Evolutionary conservation across 345 rosid species (phyloP).

Genomic region (Barbarea vulgaris): DNA sequence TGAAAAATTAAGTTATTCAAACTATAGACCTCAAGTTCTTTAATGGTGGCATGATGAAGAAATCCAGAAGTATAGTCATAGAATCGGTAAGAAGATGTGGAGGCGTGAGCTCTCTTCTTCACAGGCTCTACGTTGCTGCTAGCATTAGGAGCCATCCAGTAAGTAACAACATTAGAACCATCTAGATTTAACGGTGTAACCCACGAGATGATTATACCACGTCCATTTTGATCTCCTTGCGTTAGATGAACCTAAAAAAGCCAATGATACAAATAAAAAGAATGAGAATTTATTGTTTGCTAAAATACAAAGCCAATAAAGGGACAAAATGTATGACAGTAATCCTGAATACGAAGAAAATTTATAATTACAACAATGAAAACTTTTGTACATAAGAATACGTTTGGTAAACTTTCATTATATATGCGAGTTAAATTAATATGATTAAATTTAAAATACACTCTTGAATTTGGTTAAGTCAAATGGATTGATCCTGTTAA

Average conservation of each 20-base stretch:
- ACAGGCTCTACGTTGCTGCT: not conserved
- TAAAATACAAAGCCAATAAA: not conserved
- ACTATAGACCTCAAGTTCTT: slow-evolving; percentile 45
- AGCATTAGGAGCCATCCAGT: slow-evolving; percentile 37
- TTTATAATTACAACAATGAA: too few relatives aligned
- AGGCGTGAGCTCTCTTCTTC: slow-evolving; percentile 35
- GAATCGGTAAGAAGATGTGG: slow-evolving; percentile 41
- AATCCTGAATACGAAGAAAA: too few relatives aligned
- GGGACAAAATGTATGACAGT: too few relatives aligned
- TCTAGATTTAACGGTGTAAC: slow-evolving; percentile 43
- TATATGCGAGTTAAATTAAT: too few relatives aligned
- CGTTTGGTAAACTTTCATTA: too few relatives aligned
- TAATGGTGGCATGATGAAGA: slow-evolving; percentile 50
- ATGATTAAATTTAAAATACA: too few relatives aligned
- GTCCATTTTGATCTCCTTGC: slow-evolving; percentile 54
- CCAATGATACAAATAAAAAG: too few relatives aligned
- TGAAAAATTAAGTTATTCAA: not conserved
- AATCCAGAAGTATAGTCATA: slow-evolving; percentile 51
- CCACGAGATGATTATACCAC: slow-evolving; percentile 51
- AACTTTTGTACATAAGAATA: too few relatives aligned
- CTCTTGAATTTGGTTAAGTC: too few relatives aligned
- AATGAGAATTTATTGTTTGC: not conserved
- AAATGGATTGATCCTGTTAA: too few relatives aligned
- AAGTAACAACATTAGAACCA: slow-evolving; percentile 42
- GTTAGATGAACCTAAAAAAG: slow-evolving; percentile 49